These are phyloP conservation scores for Suillus fuscotomentosus DNA, from an alignment of 768 basidiomycete species.

Conservation along the genomic window DNA sequence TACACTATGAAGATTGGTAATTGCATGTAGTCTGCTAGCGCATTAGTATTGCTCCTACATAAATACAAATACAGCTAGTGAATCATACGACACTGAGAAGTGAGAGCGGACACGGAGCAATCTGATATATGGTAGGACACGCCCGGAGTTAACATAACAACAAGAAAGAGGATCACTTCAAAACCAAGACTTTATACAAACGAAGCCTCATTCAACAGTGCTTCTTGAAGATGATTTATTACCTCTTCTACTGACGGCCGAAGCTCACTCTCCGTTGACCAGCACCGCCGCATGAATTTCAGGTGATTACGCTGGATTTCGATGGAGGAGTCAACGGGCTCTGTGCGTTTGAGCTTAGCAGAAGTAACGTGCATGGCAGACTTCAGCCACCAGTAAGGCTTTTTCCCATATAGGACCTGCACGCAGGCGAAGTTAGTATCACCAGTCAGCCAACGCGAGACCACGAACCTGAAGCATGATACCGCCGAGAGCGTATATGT, in stretches of 20 bases:
- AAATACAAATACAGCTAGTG: background rate
- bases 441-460: background rate
- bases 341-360: conserved; percentile 14
- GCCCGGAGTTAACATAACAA: background rate
- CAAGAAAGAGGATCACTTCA: background rate
- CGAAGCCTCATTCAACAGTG: background rate
- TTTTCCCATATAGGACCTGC: conserved; percentile 27
- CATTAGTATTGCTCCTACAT: background rate
- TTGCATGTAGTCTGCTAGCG: background rate
- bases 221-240: background rate
- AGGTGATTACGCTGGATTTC: conserved; percentile 7
- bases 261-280: conserved; percentile 21
- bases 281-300: conserved; percentile 23
- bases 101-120: background rate
- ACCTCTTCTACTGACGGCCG: background rate
- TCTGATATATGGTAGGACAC: background rate
- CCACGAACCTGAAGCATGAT: conserved; percentile 19
- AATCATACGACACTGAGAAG: background rate
- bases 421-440: too few relatives aligned
- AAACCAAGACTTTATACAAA: background rate
- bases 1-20: background rate
- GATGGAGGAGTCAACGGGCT: conserved; percentile 13
- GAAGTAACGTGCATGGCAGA: conserved; percentile 22
- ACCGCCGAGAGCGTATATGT: conserved; percentile 20
- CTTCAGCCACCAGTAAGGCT: conserved; percentile 23